A percentile compares a stretch with the other conserved stretches of the same genome.
Conservation (phyloP, 768 basidiomycete species). For the Cystofilobasidium bisporidii region DNA sequence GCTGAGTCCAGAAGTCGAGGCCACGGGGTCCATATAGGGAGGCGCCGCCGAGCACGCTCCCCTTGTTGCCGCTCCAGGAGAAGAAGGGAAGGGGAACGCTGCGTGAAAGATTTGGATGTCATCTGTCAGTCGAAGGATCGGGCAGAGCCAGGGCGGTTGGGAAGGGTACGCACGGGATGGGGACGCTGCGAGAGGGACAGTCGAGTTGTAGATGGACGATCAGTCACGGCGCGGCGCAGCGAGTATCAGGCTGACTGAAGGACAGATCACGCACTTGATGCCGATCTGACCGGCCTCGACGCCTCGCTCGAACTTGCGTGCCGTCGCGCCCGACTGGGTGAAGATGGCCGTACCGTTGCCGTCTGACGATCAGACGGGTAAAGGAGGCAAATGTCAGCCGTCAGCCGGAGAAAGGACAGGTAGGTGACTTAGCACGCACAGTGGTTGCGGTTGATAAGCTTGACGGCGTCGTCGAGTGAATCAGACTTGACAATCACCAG, state of each 20-base stretch:
- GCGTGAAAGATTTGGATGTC: constrained; percentile 53
- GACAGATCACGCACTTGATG: constrained; percentile 55
- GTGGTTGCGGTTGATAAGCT: constrained; percentile 75
- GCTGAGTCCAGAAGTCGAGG: constrained; percentile 87
- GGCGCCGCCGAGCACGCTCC: constrained; percentile 41
- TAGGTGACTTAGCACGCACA: too few relatives aligned
- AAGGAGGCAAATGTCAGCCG: not conserved
- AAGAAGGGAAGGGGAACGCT: constrained; percentile 89
- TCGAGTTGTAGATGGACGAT: too few relatives aligned
- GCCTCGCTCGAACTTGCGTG: constrained; percentile 77
- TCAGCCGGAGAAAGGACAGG: too few relatives aligned
- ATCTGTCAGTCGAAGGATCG: not conserved
- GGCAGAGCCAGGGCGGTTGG: not conserved
- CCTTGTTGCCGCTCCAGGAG: constrained; percentile 91
- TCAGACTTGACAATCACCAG: constrained; percentile 67
- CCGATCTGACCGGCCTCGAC: constrained; percentile 72
- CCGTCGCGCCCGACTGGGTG: constrained; percentile 90
- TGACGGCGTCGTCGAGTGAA: constrained; percentile 79
- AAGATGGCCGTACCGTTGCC: constrained; percentile 92
- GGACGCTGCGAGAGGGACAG: constrained; percentile 13
- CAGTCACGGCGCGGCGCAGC: too few relatives aligned
- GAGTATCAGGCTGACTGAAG: too few relatives aligned
- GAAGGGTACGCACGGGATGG: constrained; percentile 5
- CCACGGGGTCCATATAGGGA: constrained; percentile 41
- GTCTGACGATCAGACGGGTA: constrained; percentile 30